These are phyloP conservation scores for Backusella mclennaniae DNA, from an alignment of 192 early-diverging fungal genomes.

Conservation along the genomic window DNA sequence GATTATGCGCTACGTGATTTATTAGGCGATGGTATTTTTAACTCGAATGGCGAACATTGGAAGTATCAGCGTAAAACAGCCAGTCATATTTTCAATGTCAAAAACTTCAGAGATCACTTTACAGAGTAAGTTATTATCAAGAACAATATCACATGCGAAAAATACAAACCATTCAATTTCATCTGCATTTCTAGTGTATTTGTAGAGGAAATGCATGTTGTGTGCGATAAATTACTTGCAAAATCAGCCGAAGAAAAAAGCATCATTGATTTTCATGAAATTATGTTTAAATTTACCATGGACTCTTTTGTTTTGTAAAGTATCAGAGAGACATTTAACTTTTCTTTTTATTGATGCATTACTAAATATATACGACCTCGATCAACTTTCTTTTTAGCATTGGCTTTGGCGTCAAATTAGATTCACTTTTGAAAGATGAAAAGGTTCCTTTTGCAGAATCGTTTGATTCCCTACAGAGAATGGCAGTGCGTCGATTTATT, in stretches of 20 bases:
- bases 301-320: conserved; percentile 47
- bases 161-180: too few species aligned
- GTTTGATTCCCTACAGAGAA: conserved; percentile 49
- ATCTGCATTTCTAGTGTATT: conserved; percentile 28
- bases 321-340: neutral
- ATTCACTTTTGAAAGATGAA: conserved; percentile 36
- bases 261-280: conserved; percentile 39
- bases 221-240: conserved; percentile 18
- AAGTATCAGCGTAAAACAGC: conserved; percentile 56
- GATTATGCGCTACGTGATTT: conserved; percentile 44
- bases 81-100: conserved; percentile 34
- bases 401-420: conserved; percentile 47
- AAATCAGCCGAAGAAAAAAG: conserved; percentile 26
- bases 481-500: conserved; percentile 32
- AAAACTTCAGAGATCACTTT: conserved; percentile 38
- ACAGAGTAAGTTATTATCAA: conserved; percentile 24
- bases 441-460: conserved; percentile 46
- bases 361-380: neutral
- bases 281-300: conserved; percentile 48
- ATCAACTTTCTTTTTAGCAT: conserved; percentile 15
- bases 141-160: neutral
- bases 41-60: conserved; percentile 67
- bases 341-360: neutral
- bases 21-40: conserved; percentile 70
- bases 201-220: conserved; percentile 22